phyloP scores from a whole-genome alignment of 192 early-diverging fungal species.

The Irineochytrium annulatum region DNA sequence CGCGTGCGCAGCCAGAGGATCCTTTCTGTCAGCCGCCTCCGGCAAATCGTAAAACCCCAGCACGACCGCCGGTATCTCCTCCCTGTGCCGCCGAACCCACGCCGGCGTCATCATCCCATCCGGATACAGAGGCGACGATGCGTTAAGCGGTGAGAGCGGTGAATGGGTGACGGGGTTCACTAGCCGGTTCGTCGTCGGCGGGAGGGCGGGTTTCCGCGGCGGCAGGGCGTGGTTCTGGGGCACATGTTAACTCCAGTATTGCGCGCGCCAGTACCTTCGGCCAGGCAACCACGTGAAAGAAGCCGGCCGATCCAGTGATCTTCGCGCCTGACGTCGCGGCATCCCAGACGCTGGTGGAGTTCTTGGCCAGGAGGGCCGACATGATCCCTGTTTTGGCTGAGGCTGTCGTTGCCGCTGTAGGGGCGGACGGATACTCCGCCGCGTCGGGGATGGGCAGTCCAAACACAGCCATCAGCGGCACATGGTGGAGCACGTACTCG shows the following conservation, averaged over 20 bases:
- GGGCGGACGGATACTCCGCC: background rate
- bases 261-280: slow-evolving; percentile 22
- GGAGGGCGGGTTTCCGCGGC: slow-evolving; percentile 4
- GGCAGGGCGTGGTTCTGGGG: slow-evolving; percentile 25
- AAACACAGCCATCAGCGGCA: slow-evolving; percentile 41
- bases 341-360: slow-evolving; percentile 36
- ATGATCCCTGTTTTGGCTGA: slow-evolving; percentile 20
- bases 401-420: slow-evolving; percentile 1
- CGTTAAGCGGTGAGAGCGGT: slow-evolving; percentile 62
- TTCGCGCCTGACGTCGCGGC: slow-evolving; percentile 12
- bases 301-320: slow-evolving; percentile 5
- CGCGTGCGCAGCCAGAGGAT: slow-evolving; percentile 34
- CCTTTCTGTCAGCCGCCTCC: slow-evolving; percentile 38
- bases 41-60: slow-evolving; percentile 68
- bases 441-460: slow-evolving; percentile 25
- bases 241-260: background rate
- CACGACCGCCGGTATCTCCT: slow-evolving; percentile 57
- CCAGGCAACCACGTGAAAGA: slow-evolving; percentile 34
- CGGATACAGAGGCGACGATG: slow-evolving; percentile 70
- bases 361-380: slow-evolving; percentile 30
- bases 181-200: background rate
- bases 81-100: slow-evolving; percentile 67
- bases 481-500: slow-evolving; percentile 44
- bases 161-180: slow-evolving; percentile 31
- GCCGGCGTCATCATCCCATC: slow-evolving; percentile 74